A percentile compares a stretch with the other conserved stretches of the same genome.
Evolutionary conservation across 768 basidiomycete species (phyloP).

Genomic region (Russula abietina): DNA sequence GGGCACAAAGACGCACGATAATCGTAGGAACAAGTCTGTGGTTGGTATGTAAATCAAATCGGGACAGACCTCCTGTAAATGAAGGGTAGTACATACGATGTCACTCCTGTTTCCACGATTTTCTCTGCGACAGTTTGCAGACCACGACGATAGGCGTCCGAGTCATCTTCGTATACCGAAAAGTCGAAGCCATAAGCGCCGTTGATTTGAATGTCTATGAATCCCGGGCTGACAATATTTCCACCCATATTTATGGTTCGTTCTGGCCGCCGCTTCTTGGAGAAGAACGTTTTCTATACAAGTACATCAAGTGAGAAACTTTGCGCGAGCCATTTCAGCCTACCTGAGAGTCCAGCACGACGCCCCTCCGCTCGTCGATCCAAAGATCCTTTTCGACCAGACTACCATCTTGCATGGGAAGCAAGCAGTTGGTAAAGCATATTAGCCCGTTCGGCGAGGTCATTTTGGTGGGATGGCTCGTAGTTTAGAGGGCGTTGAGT

Average conservation of each 20-base stretch:
- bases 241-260: conserved; percentile 64
- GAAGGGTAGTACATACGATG: conserved; percentile 55
- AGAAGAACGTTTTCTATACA: conserved; percentile 59
- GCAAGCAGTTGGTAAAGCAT: conserved; percentile 83
- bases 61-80: conserved; percentile 6
- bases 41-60: background rate
- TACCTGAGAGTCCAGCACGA: conserved; percentile 73
- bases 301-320: conserved; percentile 1
- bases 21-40: conserved; percentile 35
- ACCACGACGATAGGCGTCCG: conserved; percentile 59
- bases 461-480: conserved; percentile 24
- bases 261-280: conserved; percentile 53
- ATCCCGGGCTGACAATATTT: conserved; percentile 79
- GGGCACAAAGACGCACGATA: conserved; percentile 47
- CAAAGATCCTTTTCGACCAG: conserved; percentile 71
- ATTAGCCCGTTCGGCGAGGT: conserved; percentile 56
- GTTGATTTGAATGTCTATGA: conserved; percentile 85
- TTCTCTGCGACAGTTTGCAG: conserved; percentile 65
- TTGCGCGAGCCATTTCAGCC: background rate
- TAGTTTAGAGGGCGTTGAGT: background rate
- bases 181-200: conserved; percentile 88
- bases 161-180: conserved; percentile 70
- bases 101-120: conserved; percentile 84
- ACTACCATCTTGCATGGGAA: conserved; percentile 74
- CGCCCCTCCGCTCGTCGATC: conserved; percentile 70